Conservation (phyloP, 1,284 basidiomycete genomes). For the Bjerkandera adusta region DNA sequence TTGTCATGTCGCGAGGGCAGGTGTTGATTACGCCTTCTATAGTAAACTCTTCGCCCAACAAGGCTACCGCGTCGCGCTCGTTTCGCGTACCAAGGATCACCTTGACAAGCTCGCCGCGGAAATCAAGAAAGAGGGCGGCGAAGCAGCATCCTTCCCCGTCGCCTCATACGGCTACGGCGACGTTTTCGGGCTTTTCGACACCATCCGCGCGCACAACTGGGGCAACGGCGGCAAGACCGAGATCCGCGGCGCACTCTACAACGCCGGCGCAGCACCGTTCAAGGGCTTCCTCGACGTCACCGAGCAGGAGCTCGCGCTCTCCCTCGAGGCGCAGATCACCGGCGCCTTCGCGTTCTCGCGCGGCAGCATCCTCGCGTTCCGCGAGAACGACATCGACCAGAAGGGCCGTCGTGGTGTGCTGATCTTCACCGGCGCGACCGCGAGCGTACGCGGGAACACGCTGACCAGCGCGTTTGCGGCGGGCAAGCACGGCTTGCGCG, state of each 20-base stretch:
- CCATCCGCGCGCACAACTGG: conserved; percentile 50
- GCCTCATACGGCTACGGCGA: conserved; percentile 51
- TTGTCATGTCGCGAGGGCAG: not conserved
- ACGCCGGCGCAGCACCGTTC: conserved; percentile 55
- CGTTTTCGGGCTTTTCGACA: conserved; percentile 51
- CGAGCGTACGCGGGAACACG: conserved; percentile 61
- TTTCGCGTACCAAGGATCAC: conserved; percentile 57
- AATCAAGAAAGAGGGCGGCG: conserved; percentile 55
- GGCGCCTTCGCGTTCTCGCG: conserved; percentile 70
- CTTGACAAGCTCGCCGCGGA: conserved; percentile 54
- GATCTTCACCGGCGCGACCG: conserved; percentile 79
- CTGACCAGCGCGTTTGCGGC: conserved; percentile 67
- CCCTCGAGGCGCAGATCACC: conserved; percentile 52
- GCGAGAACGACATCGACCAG: conserved; percentile 52
- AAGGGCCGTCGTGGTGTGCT: conserved; percentile 57
- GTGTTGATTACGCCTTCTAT: conserved; percentile 4
- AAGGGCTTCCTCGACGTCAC: conserved; percentile 71
- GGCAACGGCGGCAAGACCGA: conserved; percentile 36
- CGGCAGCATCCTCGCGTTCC: conserved; percentile 60
- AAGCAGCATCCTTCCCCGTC: conserved; percentile 61
- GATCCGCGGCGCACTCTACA: conserved; percentile 68
- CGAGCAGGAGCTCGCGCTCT: conserved; percentile 50
- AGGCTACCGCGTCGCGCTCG: conserved; percentile 68
- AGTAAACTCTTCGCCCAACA: conserved; percentile 63
- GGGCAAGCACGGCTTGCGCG: conserved; percentile 65